Base-by-base conservation (phyloP, 176 grass and related monocot species). In the Luzula sylvatica region DNA sequence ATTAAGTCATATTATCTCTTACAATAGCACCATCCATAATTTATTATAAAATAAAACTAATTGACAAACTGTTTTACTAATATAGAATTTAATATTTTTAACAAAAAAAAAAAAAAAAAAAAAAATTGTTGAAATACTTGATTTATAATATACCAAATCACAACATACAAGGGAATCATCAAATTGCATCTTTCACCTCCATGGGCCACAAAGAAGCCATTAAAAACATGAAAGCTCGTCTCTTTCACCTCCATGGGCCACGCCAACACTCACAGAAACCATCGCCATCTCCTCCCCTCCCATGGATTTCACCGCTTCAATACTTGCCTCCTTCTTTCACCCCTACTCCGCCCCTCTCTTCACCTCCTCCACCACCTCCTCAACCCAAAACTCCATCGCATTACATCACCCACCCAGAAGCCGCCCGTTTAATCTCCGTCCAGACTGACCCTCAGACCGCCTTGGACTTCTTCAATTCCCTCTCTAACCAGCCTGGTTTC, bases 391-490 rank as follows among this genome's bases (percentile, higher is more conserved):
- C 48, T 3, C 52, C 29, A 11, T 42, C 72, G 50, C 80, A 66
- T 23, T 62, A 68, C 65, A 50, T 87, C 59, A 65, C 75, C 52
- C 89, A 85, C 67, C 53, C 76, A 14, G 83, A 87, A 56, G 73
- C 87, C 22, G 70, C 61, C 21, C 73, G 42, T 75, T 68, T 88
- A 67, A 88, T 95, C 73, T 70, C 72, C 48, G 13, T 64, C 35
- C 67, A 78, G 40, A 32, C 53, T 4, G 65, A 82, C 23, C 66
- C 79, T 12, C 88, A 87, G 62, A 60, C 52, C 69, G 79, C 83
- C 50, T 73, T 95, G 38, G 88, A 95, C 76, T 55, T 95, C 57
- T 95, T 95, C 73, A 88, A 95, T 48, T 66, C 83, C 8, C 73
- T 74, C 41, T 68, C 80, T 13, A 7, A 26, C 6, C 83, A 95